Conservation (phyloP, 306 rosid species). For the Glycine latifolia region DNA sequence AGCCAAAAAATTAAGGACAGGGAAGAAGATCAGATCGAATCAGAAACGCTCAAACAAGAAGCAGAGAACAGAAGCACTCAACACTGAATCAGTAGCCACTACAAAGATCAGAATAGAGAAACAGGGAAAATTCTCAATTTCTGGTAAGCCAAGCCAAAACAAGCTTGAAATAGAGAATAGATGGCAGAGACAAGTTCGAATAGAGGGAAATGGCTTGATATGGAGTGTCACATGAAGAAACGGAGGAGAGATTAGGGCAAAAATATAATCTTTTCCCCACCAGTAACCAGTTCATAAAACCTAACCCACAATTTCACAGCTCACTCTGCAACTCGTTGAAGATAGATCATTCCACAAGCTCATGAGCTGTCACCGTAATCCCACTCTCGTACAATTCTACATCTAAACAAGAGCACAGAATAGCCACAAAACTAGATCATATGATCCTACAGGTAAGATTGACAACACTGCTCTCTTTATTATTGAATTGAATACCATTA, state of each 20-base stretch:
- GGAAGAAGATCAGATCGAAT: background rate
- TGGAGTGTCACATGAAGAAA: background rate
- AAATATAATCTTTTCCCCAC: background rate
- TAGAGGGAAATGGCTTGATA: background rate
- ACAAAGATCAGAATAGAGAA: background rate
- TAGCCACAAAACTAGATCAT: background rate
- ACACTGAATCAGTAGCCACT: background rate
- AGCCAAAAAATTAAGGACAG: background rate
- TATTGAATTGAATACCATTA: background rate
- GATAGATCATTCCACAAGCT: background rate
- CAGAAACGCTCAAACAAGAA: background rate
- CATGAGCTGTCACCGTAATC: background rate
- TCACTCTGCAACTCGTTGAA: background rate
- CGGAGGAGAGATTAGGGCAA: background rate
- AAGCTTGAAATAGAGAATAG: background rate
- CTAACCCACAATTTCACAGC: background rate
- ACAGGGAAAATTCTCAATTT: background rate
- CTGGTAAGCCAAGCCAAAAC: background rate
- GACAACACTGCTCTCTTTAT: conserved; percentile 5
- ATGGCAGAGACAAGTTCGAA: background rate
- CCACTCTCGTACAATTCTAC: background rate
- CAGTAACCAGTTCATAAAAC: background rate
- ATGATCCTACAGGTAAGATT: background rate
- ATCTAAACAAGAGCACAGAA: background rate
- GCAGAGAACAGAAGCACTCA: background rate